Conservation (phyloP, 768 basidiomycete species). For the Exidia glandulosa region DNA sequence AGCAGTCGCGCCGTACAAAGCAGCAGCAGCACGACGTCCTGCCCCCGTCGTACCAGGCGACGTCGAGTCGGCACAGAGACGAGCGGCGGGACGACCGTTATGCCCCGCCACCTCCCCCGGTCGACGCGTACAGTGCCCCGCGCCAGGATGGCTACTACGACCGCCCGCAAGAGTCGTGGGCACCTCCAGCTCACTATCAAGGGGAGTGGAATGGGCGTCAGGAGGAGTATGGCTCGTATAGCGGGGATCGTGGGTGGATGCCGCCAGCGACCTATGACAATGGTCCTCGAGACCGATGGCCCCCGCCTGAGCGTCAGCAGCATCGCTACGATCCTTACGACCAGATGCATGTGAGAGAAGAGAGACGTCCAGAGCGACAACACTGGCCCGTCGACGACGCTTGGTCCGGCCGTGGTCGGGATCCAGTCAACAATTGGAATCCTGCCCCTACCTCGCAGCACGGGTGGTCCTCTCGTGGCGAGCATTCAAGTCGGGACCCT, state of each 20-base stretch:
- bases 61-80: background rate
- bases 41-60: background rate
- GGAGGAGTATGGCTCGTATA: constrained; percentile 38
- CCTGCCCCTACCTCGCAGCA: background rate
- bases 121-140: constrained; percentile 41
- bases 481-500: constrained; percentile 1
- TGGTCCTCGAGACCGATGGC: constrained; percentile 20
- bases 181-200: constrained; percentile 27
- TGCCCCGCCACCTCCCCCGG: constrained; percentile 10
- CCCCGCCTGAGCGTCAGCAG: background rate
- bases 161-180: constrained; percentile 33
- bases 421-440: constrained; percentile 1
- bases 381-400: background rate
- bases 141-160: constrained; percentile 40
- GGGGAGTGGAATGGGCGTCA: constrained; percentile 21
- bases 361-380: background rate
- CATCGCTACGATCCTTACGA: background rate
- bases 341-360: background rate
- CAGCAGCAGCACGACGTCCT: background rate
- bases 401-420: background rate
- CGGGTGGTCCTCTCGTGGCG: constrained; percentile 1
- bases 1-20: background rate
- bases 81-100: constrained; percentile 28
- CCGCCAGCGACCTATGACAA: constrained; percentile 30
- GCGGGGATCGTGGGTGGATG: constrained; percentile 32